Conservation (phyloP, 495 filamentous ascomycete genomes). For the Tuber aestivum region DNA sequence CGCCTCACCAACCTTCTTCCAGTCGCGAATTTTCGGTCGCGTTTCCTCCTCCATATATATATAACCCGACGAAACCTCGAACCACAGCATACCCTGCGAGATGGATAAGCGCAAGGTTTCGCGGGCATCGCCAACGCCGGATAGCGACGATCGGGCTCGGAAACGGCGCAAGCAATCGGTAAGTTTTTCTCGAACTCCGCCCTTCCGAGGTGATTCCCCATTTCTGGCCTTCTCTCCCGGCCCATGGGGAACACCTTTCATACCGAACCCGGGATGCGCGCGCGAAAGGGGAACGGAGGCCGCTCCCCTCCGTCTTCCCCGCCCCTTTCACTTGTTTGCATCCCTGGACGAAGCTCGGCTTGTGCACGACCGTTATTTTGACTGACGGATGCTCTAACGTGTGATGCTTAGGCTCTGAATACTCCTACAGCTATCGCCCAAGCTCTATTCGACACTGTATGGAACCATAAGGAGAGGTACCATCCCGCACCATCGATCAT, state of each 20-base stretch:
- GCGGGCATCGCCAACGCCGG: conserved; percentile 33
- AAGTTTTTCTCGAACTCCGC: conserved; percentile 32
- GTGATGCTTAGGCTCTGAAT: conserved; percentile 7
- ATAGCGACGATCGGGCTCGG: conserved; percentile 43
- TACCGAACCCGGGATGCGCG: not conserved
- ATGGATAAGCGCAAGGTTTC: conserved; percentile 40
- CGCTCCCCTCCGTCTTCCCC: not conserved
- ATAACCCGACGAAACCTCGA: conserved; percentile 2
- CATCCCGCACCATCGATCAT: conserved; percentile 2
- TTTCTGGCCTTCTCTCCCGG: conserved; percentile 26
- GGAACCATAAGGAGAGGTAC: conserved; percentile 41
- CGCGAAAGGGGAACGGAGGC: not conserved
- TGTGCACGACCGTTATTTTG: conserved; percentile 18
- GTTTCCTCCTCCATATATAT: conserved; percentile 9
- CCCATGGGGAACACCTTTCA: conserved; percentile 13
- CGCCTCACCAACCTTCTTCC: conserved; percentile 21
- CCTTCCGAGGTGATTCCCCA: conserved; percentile 16
- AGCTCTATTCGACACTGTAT: conserved; percentile 36
- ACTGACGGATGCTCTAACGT: conserved; percentile 15
- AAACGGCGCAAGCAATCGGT: conserved; percentile 47
- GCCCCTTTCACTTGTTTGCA: conserved; percentile 7
- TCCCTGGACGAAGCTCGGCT: conserved; percentile 35
- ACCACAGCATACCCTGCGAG: conserved; percentile 12
- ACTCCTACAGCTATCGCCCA: conserved; percentile 28
- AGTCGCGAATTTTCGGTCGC: conserved; percentile 31